Conservation (phyloP, 2,329 filamentous ascomycete genomes). For the Aspergillus sp. region DNA sequence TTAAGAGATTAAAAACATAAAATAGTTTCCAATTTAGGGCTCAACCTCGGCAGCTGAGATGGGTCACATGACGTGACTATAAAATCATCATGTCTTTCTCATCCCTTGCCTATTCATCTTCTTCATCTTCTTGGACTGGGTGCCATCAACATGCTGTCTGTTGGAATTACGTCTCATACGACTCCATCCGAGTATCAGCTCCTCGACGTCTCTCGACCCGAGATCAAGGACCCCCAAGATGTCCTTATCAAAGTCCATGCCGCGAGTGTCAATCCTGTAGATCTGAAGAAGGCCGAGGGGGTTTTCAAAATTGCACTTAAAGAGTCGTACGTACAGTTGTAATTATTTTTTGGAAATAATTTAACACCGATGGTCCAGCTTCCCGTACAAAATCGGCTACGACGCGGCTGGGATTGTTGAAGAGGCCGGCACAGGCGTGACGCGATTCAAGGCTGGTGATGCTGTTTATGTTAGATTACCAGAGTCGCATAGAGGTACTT, state of each 20-base stretch:
- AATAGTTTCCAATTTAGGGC: too few species aligned
- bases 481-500: conserved; percentile 24
- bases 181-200: neutral
- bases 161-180: neutral
- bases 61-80: too few species aligned
- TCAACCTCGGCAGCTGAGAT: too few species aligned
- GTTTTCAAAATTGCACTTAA: conserved; percentile 33
- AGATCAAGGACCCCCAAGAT: conserved; percentile 10
- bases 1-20: too few species aligned
- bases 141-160: neutral
- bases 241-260: conserved; percentile 42
- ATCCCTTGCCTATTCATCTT: too few species aligned
- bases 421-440: conserved; percentile 35
- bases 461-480: conserved; percentile 40
- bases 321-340: conserved; percentile 27
- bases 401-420: conserved; percentile 43
- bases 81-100: too few species aligned
- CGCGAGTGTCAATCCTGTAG: conserved; percentile 48
- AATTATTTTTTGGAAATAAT: neutral
- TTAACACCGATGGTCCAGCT: conserved; percentile 18
- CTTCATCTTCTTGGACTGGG: too few species aligned
- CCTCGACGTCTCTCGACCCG: neutral
- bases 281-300: conserved; percentile 45
- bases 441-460: conserved; percentile 39
- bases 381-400: conserved; percentile 47